Evolutionary conservation across 2,329 filamentous ascomycete species (phyloP).

Genomic region (Keithomyces neogunnii): DNA sequence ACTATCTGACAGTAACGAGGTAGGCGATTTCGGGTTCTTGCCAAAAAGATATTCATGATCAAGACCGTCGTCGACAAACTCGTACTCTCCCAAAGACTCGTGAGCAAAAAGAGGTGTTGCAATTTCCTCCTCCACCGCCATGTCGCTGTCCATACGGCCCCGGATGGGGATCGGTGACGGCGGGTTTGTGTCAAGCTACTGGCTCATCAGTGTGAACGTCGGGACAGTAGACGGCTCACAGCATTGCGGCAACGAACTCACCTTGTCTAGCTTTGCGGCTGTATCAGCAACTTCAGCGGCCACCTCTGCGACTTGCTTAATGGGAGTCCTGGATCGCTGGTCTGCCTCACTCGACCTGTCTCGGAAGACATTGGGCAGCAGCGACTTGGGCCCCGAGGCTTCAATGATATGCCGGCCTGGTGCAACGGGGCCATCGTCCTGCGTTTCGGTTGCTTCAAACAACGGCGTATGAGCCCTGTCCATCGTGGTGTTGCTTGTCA

Average conservation of each 20-base stretch:
- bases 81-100: slow-evolving; percentile 35
- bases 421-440: neutral
- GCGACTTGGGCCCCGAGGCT: slow-evolving; percentile 3
- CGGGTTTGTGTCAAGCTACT: slow-evolving; percentile 10
- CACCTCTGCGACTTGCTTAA: slow-evolving; percentile 30
- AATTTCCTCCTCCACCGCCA: slow-evolving; percentile 1
- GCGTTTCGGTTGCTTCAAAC: slow-evolving; percentile 9
- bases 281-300: slow-evolving; percentile 36
- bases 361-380: slow-evolving; percentile 16
- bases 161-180: neutral
- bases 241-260: slow-evolving; percentile 8
- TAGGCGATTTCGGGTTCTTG: slow-evolving; percentile 11
- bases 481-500: slow-evolving; percentile 7
- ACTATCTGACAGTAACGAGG: slow-evolving; percentile 10
- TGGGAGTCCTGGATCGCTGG: slow-evolving; percentile 26
- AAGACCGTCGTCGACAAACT: slow-evolving; percentile 22
- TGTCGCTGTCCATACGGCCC: neutral
- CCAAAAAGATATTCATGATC: slow-evolving; percentile 17
- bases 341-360: slow-evolving; percentile 1
- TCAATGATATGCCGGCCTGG: slow-evolving; percentile 1
- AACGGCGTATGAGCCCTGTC: slow-evolving; percentile 1
- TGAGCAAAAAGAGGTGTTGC: slow-evolving; percentile 37
- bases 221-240: slow-evolving; percentile 4
- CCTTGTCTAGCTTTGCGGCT: slow-evolving; percentile 28
- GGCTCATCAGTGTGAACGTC: slow-evolving; percentile 10